Percentiles rank a stretch among this genome's conserved stretches.
Evolutionary conservation across 495 filamentous ascomycete species (phyloP).

Genomic region (Chaetomium cochliodes): DNA sequence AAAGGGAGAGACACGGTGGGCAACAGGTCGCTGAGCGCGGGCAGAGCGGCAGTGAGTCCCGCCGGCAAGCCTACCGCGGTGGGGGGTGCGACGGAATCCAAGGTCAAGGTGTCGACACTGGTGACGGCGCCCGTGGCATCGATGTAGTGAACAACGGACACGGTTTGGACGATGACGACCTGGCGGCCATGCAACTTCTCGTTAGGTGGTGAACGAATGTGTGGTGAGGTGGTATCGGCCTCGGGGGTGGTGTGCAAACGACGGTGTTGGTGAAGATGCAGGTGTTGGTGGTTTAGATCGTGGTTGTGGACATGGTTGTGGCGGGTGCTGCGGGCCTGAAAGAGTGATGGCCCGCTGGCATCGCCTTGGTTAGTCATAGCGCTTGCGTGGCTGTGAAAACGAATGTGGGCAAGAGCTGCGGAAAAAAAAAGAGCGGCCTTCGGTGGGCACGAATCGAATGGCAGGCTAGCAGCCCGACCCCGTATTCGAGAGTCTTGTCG

Average conservation of each 20-base stretch:
- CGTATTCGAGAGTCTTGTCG: conserved; percentile 32
- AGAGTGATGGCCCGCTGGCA: conserved; percentile 52
- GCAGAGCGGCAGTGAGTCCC: conserved; percentile 27
- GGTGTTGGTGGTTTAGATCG: conserved; percentile 34
- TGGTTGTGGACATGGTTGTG: conserved; percentile 28
- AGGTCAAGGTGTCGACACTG: conserved; percentile 37
- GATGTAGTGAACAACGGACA: conserved; percentile 52
- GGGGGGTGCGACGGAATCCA: conserved; percentile 26
- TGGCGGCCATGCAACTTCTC: conserved; percentile 36
- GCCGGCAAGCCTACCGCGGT: conserved; percentile 19
- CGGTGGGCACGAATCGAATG: conserved; percentile 19
- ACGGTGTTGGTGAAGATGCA: conserved; percentile 32
- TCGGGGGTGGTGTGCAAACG: conserved; percentile 29
- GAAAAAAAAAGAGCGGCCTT: conserved; percentile 16
- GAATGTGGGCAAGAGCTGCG: conserved; percentile 24
- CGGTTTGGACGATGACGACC: conserved; percentile 48
- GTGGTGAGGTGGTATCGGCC: conserved; percentile 22
- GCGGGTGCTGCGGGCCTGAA: conserved; percentile 47
- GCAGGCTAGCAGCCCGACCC: conserved; percentile 24
- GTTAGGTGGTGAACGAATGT: conserved; percentile 41
- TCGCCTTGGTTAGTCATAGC: conserved; percentile 47
- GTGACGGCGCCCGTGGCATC: conserved; percentile 47
- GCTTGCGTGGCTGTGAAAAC: conserved; percentile 31
- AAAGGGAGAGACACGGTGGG: conserved; percentile 31
- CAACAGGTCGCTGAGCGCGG: conserved; percentile 24